phyloP scores from a whole-genome alignment of 768 basidiomycete species.

The Clitopilus passeckerianus region DNA sequence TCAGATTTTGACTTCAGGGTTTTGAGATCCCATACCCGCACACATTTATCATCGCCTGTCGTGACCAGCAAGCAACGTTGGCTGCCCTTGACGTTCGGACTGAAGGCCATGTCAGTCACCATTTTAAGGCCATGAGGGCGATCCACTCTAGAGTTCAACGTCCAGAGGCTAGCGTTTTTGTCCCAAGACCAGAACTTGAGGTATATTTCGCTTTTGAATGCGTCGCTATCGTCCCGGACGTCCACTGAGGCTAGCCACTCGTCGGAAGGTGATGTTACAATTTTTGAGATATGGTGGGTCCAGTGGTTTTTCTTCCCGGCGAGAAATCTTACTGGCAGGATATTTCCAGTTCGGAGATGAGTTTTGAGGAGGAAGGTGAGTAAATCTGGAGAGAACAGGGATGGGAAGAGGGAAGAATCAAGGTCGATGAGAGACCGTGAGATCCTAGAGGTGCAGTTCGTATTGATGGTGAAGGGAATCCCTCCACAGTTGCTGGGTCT shows the following conservation, averaged over 20 bases:
- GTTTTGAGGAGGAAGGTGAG: conserved; percentile 63
- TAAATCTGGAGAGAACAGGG: conserved; percentile 93
- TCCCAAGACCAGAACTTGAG: conserved; percentile 94
- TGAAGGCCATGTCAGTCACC: conserved; percentile 68
- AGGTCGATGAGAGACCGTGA: conserved; percentile 66
- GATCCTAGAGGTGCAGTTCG: conserved; percentile 62
- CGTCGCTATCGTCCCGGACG: conserved; percentile 59
- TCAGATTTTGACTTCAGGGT: conserved; percentile 38
- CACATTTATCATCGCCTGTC: conserved; percentile 65
- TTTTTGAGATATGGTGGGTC: conserved; percentile 72
- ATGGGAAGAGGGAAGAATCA: conserved; percentile 91
- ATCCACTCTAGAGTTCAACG: conserved; percentile 85
- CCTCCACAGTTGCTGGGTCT: conserved; percentile 6
- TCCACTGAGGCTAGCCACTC: conserved; percentile 95
- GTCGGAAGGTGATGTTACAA: conserved; percentile 60
- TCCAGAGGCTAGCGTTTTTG: conserved; percentile 53
- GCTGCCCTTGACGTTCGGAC: conserved; percentile 26
- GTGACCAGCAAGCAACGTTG: conserved; percentile 49
- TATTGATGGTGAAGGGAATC: conserved; percentile 31
- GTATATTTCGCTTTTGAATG: conserved; percentile 63
- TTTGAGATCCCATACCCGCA: conserved; percentile 80
- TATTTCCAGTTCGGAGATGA: conserved; percentile 86
- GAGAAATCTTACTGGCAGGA: conserved; percentile 89
- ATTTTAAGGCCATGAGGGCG: conserved; percentile 70
- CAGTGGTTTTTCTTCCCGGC: conserved; percentile 70